Evolutionary conservation across 2,329 filamentous ascomycete genomes (phyloP).

Genomic region (Aureobasidium sp.): DNA sequence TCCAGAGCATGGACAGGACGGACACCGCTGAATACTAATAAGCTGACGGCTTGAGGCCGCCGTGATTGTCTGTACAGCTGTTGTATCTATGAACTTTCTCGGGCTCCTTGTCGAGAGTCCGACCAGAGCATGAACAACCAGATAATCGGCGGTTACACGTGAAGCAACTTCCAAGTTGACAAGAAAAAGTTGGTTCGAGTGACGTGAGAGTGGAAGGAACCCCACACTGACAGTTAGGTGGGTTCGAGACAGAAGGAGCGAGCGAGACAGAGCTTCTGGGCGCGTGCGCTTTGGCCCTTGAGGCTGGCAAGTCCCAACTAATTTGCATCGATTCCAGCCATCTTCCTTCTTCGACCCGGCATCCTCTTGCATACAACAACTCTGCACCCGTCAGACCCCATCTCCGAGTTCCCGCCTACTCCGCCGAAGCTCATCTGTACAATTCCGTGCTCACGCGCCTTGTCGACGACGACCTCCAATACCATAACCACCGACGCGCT

Average conservation of each 20-base stretch:
- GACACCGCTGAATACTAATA: background rate
- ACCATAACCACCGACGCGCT: slow-evolving; percentile 6
- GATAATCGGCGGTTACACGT: no score
- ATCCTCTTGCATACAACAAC: background rate
- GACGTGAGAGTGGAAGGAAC: background rate
- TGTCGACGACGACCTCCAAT: background rate
- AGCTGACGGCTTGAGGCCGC: background rate
- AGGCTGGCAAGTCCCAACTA: slow-evolving; percentile 9
- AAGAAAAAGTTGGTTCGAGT: background rate
- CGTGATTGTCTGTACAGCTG: background rate
- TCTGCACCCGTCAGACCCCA: background rate
- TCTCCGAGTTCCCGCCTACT: background rate
- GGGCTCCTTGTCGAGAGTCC: background rate
- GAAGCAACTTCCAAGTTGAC: background rate
- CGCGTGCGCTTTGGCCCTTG: slow-evolving; percentile 2
- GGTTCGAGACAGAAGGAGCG: background rate
- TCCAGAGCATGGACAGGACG: background rate
- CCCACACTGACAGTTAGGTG: background rate
- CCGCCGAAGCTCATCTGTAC: background rate
- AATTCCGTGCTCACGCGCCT: background rate
- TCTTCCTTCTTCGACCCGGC: background rate
- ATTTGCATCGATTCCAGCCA: background rate
- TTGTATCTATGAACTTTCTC: background rate
- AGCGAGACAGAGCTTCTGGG: background rate
- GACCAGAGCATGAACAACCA: background rate